Evolutionary conservation across 2,329 filamentous ascomycete species (phyloP).

Genomic region (Neoascochyta sp.): DNA sequence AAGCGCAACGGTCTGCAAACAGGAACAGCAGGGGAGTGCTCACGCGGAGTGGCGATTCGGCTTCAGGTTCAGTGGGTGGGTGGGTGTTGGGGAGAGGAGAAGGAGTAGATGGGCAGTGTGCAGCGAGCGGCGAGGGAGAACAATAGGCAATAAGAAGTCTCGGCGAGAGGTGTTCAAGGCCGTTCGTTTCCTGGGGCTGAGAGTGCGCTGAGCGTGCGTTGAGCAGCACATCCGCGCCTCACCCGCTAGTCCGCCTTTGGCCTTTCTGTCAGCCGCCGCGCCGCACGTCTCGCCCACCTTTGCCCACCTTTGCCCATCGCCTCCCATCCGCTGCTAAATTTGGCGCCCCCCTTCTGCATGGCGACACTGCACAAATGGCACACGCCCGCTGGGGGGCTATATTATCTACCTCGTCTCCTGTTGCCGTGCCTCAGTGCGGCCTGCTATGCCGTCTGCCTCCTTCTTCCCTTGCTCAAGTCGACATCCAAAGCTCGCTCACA

Average conservation of each 20-base stretch:
- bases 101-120: conserved; percentile 1
- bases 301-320: conserved; percentile 6
- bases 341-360: conserved; percentile 2
- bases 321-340: not conserved
- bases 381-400: no score
- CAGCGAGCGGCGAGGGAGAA: conserved; percentile 10
- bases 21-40: conserved; percentile 8
- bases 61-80: no score
- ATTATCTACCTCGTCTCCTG: conserved; percentile 1
- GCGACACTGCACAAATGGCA: not conserved
- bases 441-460: no score
- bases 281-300: conserved; percentile 2
- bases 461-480: no score
- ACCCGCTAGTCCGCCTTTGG: conserved; percentile 1
- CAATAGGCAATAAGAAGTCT: conserved; percentile 13
- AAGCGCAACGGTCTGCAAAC: conserved; percentile 4
- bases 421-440: conserved; percentile 2
- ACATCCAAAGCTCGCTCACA: no score
- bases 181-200: conserved; percentile 8
- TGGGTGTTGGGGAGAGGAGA: conserved; percentile 1
- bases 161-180: conserved; percentile 4
- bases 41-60: no score
- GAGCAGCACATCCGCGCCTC: conserved; percentile 5
- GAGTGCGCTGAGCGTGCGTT: no score
- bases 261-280: conserved; percentile 1